Conservation (phyloP, 2,329 filamentous ascomycete species). For the Xylariaceae sp. region DNA sequence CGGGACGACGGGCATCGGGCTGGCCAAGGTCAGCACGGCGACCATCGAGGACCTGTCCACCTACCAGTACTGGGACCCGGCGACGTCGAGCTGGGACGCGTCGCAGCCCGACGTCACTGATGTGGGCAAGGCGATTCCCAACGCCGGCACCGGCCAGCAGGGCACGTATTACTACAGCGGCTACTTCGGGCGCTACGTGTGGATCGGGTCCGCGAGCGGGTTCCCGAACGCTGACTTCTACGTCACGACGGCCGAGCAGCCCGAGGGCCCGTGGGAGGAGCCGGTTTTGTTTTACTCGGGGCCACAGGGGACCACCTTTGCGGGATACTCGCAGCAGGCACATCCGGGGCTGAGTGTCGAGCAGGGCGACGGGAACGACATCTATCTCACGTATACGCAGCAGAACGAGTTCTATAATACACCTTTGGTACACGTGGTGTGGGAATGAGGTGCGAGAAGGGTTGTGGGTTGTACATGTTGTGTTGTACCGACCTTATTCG, state of each 20-base stretch:
- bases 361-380: conserved; percentile 10
- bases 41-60: conserved; percentile 15
- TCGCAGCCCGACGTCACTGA: conserved; percentile 5
- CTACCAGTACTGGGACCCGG: conserved; percentile 17
- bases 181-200: conserved; percentile 14
- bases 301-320: conserved; percentile 5
- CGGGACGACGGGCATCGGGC: conserved; percentile 3
- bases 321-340: conserved; percentile 16
- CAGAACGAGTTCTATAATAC: conserved; percentile 11
- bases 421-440: conserved; percentile 13
- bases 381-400: conserved; percentile 17
- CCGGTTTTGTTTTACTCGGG: conserved; percentile 12
- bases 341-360: conserved; percentile 13
- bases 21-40: conserved; percentile 15
- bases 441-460: conserved; percentile 4
- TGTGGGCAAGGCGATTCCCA: conserved; percentile 4
- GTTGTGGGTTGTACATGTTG: too few relatives aligned
- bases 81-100: conserved; percentile 5
- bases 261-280: conserved; percentile 15
- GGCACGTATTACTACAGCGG: conserved; percentile 16
- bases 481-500: too few relatives aligned
- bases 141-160: conserved; percentile 13
- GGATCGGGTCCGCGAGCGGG: conserved; percentile 13
- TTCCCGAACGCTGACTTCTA: conserved; percentile 12
- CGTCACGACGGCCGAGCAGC: conserved; percentile 13